Base-by-base conservation (phyloP, 805 yeast species). In the Zygotorulaspora chibaensis region DNA sequence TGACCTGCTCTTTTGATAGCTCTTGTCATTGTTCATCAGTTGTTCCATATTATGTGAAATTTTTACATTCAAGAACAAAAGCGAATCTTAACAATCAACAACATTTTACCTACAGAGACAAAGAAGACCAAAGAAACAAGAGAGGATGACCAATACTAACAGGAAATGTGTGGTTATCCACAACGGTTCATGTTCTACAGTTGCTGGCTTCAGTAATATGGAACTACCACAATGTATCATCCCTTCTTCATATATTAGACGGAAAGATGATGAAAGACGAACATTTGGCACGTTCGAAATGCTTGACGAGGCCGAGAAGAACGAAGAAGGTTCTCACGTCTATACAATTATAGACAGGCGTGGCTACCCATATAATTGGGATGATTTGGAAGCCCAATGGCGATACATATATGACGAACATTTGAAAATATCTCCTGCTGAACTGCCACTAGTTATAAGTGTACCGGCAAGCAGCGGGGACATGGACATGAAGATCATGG, bases 341-440 rank as follows among this genome's bases (percentile, higher is more conserved):
- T 81, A 70, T 70, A 83, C 87, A 0, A 65, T 83, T 29, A 66
- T 81, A 57, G 82, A 78, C 42, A 38, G 57, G 35, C 77, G 78
- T 46, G 89, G 90, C 2, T 57, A 77, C 6, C 73, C 83, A 4
- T 84, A 83, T 62, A 81, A 88, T 66, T 84, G 86, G 80, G 88
- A 84, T 16, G 80, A 80, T 16, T 71, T 86, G 34, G 75, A 77
- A 28, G 69, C 76, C 38, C 77, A 83, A 54, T 85, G 95, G 91
- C 67, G 72, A 30, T 77, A 81, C 59, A 77, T 85, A 9, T 85
- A 78, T 67, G 68, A 64, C 30, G 71, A 69, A 8, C 56, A 68
- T 52, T 72, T 76, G 65, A 75, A 75, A 35, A 68, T 79, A 3
- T 72, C 74, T 23, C 65, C 84, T 1, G 64, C 68, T 6, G 95